Conservation (phyloP, 2,329 filamentous ascomycete species). For the Neofusicoccum sp. region DNA sequence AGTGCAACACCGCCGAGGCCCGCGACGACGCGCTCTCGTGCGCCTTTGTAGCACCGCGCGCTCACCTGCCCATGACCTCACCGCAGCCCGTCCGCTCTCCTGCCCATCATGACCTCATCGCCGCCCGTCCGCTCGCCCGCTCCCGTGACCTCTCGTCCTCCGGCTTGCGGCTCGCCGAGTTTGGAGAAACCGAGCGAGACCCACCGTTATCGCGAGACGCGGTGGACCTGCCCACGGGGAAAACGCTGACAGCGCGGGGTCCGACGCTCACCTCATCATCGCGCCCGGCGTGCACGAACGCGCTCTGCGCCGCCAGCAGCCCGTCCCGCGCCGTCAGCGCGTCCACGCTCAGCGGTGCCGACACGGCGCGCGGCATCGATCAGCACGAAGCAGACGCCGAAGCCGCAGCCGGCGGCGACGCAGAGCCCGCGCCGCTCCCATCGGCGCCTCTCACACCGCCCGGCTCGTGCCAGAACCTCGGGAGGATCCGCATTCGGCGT, state of each 20-base stretch:
- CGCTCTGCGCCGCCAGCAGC: neutral
- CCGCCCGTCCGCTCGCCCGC: no score
- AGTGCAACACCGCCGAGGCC: no score
- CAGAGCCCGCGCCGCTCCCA: neutral
- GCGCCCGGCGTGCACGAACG: no score
- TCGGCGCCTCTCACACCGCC: neutral
- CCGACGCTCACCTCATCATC: neutral
- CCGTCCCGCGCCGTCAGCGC: neutral
- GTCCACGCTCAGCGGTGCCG: no score
- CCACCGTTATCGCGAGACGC: neutral
- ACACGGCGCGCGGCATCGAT: neutral
- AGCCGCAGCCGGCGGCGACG: neutral
- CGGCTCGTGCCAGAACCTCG: neutral
- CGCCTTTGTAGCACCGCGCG: no score
- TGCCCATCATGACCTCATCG: no score
- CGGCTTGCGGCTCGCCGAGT: neutral
- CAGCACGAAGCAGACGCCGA: neutral
- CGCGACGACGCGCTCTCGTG: no score
- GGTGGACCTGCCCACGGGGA: neutral
- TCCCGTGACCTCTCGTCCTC: neutral
- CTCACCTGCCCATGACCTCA: no score
- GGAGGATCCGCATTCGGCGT: neutral
- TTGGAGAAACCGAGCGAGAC: neutral
- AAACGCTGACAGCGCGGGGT: neutral
- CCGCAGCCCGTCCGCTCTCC: no score